phyloP scores from a whole-genome alignment of 2,329 filamentous ascomycete species.

The Aspergillus costaricaensis region DNA sequence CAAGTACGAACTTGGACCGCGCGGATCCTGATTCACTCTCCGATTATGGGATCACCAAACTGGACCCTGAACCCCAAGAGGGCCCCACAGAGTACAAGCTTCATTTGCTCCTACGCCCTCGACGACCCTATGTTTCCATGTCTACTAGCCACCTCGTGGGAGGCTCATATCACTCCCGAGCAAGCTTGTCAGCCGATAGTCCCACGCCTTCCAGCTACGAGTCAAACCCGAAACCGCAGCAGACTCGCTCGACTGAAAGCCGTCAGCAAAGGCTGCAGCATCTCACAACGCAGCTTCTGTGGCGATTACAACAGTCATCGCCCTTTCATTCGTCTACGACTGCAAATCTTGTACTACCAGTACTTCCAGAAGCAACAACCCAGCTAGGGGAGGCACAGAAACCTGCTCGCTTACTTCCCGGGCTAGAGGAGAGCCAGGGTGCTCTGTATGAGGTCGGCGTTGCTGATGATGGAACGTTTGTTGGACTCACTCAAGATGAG shows the following conservation, averaged over 20 bases:
- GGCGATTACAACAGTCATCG: slow-evolving; percentile 92
- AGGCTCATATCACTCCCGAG: slow-evolving; percentile 53
- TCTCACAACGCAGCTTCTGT: slow-evolving; percentile 90
- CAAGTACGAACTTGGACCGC: slow-evolving; percentile 42
- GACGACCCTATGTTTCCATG: slow-evolving; percentile 71
- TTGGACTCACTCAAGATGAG: slow-evolving; percentile 86
- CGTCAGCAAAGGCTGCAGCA: slow-evolving; percentile 85
- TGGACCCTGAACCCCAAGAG: slow-evolving; percentile 89
- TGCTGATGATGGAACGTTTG: slow-evolving; percentile 86
- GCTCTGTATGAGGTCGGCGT: slow-evolving; percentile 97
- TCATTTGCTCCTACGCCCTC: slow-evolving; percentile 78
- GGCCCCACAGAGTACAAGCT: slow-evolving; percentile 97
- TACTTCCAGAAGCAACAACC: slow-evolving; percentile 65
- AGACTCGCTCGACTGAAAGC: slow-evolving; percentile 62
- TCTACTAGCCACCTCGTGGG: slow-evolving; percentile 63
- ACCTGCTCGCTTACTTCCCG: slow-evolving; percentile 62
- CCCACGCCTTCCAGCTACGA: slow-evolving; percentile 34
- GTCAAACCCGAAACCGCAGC: slow-evolving; percentile 39
- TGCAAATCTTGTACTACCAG: slow-evolving; percentile 72
- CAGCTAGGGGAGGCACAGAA: slow-evolving; percentile 60
- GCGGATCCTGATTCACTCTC: slow-evolving; percentile 43
- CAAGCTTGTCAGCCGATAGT: slow-evolving; percentile 23
- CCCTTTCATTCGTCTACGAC: slow-evolving; percentile 83
- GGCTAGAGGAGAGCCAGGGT: slow-evolving; percentile 88
- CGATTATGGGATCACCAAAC: slow-evolving; percentile 69